Evolutionary conservation across 2,329 filamentous ascomycete species (phyloP).

Genomic region (Mollisia scopiformis): DNA sequence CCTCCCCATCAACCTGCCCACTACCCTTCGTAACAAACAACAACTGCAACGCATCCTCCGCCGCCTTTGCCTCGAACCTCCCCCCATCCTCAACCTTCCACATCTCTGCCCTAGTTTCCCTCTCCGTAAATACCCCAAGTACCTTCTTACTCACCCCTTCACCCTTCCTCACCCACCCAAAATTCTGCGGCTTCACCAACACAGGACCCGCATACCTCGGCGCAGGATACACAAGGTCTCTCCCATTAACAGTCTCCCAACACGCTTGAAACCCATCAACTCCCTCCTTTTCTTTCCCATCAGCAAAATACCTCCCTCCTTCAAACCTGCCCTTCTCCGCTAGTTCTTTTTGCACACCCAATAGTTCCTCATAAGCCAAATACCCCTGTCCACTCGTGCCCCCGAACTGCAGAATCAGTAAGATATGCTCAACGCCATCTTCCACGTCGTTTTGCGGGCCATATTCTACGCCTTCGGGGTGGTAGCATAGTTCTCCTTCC

Average conservation of each 20-base stretch:
- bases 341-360: background rate
- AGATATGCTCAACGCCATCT: background rate
- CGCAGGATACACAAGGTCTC: background rate
- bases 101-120: background rate
- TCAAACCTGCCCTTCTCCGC: background rate
- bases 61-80: slow-evolving; percentile 16
- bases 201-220: background rate
- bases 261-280: background rate
- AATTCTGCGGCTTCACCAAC: background rate
- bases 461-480: slow-evolving; percentile 28
- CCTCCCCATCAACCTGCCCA: background rate
- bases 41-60: background rate
- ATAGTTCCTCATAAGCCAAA: background rate
- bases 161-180: background rate
- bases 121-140: background rate
- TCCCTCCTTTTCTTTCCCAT: background rate
- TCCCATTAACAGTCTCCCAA: background rate
- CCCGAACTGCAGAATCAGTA: background rate
- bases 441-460: background rate
- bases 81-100: background rate
- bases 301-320: background rate
- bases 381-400: background rate
- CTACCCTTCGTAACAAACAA: background rate
- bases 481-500: slow-evolving; percentile 27
- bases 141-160: background rate